Conservation (phyloP, 148 eudicot genomes). For the Camellia granthamiana region DNA sequence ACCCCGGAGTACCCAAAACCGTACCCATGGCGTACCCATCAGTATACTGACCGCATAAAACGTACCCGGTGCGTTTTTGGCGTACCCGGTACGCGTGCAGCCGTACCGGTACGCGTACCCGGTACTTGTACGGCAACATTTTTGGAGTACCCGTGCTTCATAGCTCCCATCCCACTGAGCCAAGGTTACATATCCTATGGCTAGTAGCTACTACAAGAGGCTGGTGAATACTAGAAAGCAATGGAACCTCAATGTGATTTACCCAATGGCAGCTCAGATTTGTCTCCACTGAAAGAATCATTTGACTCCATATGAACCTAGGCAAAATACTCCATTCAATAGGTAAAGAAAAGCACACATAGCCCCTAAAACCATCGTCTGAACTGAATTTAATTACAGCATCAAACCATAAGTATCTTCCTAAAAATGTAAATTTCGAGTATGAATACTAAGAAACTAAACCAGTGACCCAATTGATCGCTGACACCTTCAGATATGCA, state of each 20-base stretch:
- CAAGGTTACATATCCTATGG: neutral
- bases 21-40: too few relatives aligned
- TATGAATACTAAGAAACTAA: neutral
- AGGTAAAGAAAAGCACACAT: neutral
- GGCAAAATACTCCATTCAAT: neutral
- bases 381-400: neutral
- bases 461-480: neutral
- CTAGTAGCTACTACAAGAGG: neutral
- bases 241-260: neutral
- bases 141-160: too few relatives aligned
- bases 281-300: neutral
- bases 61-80: too few relatives aligned
- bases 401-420: conserved; percentile 8
- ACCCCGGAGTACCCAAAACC: too few relatives aligned
- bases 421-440: neutral
- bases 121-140: too few relatives aligned
- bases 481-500: neutral
- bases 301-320: neutral
- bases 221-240: neutral
- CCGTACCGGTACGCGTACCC: too few relatives aligned
- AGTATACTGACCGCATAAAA: too few relatives aligned
- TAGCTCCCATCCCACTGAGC: neutral
- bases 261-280: neutral
- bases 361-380: neutral
- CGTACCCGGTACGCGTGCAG: too few relatives aligned